Percentiles rank a stretch among this genome's conserved stretches.
phyloP scores from a whole-genome alignment of 2,329 filamentous ascomycete genomes.

The Aspergillus fijiensis region DNA sequence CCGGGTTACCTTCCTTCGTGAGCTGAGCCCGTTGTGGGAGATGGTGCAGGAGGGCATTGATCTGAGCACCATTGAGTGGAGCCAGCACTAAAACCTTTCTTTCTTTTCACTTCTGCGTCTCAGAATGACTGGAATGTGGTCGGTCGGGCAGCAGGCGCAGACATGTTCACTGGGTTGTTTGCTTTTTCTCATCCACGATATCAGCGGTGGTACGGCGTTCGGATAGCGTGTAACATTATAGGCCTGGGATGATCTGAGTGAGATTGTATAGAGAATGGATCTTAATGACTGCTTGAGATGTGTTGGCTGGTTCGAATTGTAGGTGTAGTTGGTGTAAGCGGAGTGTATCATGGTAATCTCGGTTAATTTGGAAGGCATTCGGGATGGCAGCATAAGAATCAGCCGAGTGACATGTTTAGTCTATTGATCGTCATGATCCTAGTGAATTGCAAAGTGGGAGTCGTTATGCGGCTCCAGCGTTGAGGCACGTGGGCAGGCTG shows the following conservation, averaged over 20 bases:
- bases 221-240: conserved; percentile 24
- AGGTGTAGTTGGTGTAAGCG: not conserved
- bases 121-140: conserved; percentile 6
- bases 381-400: too few relatives aligned
- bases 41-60: conserved; percentile 96
- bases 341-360: too few relatives aligned
- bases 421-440: too few relatives aligned
- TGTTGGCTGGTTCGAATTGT: not conserved
- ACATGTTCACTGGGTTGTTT: not conserved
- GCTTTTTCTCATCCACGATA: conserved; percentile 19
- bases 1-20: conserved; percentile 86
- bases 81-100: conserved; percentile 62
- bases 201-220: conserved; percentile 26
- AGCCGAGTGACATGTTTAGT: too few relatives aligned
- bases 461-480: not conserved
- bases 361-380: too few relatives aligned
- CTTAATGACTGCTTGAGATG: conserved; percentile 5
- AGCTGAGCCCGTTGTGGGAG: conserved; percentile 96
- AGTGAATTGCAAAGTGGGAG: too few relatives aligned
- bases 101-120: conserved; percentile 17
- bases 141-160: conserved; percentile 9
- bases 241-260: conserved; percentile 15
- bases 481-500: not conserved
- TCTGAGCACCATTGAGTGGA: conserved; percentile 96
- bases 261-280: conserved; percentile 24